phyloP scores from a whole-genome alignment of 495 filamentous ascomycete species.

The Xylaria nigripes region DNA sequence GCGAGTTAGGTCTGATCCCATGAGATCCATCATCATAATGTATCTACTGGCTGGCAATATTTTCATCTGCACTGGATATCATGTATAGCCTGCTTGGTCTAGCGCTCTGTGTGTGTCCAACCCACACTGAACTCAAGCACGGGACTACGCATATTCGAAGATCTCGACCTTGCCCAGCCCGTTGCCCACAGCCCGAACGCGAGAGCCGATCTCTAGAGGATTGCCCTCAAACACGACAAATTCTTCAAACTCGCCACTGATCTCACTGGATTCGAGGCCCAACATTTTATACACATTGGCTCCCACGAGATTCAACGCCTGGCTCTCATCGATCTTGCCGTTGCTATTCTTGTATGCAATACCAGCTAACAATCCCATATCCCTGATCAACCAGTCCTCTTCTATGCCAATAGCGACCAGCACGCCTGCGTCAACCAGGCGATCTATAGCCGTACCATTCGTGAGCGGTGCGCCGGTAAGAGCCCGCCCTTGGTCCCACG shows the following conservation, averaged over 20 bases:
- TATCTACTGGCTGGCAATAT: too few relatives aligned
- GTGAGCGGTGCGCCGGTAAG: constrained; percentile 45
- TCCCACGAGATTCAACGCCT: constrained; percentile 38
- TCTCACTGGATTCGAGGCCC: constrained; percentile 23
- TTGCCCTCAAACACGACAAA: constrained; percentile 41
- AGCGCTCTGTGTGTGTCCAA: not conserved
- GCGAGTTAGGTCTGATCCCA: too few relatives aligned
- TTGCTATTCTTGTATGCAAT: constrained; percentile 41
- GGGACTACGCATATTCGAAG: constrained; percentile 12
- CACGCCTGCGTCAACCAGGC: constrained; percentile 39
- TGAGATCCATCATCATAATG: too few relatives aligned
- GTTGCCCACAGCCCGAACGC: constrained; percentile 32
- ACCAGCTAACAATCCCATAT: constrained; percentile 41
- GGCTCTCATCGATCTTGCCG: constrained; percentile 29
- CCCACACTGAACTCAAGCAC: not conserved
- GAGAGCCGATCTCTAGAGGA: constrained; percentile 35
- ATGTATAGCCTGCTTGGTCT: too few relatives aligned
- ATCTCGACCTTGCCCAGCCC: constrained; percentile 29
- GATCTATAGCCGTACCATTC: constrained; percentile 42
- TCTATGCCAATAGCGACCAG: constrained; percentile 36
- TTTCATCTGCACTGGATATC: too few relatives aligned
- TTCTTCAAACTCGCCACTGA: constrained; percentile 11
- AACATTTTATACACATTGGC: constrained; percentile 43
- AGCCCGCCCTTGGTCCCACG: constrained; percentile 42
- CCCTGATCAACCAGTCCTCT: constrained; percentile 43